These are phyloP conservation scores for Soucietia sequanensis DNA, from an alignment of 805 yeast genomes.

Conservation along the genomic window DNA sequence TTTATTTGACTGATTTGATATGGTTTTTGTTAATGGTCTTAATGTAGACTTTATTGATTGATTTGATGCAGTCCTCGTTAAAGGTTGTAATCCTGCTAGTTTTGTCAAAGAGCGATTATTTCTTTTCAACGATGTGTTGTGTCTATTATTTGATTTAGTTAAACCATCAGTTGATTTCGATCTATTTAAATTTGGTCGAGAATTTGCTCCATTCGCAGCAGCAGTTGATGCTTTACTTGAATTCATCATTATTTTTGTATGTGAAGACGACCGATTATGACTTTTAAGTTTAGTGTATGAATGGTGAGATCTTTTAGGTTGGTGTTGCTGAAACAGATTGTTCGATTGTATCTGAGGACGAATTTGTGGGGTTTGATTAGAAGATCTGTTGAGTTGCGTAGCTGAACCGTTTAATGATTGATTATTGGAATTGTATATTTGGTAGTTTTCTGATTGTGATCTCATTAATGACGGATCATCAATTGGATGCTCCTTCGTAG, in stretches of 20 bases:
- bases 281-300: conserved; percentile 8
- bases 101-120: conserved; percentile 39
- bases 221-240: conserved; percentile 6
- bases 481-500: too few relatives aligned
- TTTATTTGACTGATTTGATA: conserved; percentile 18
- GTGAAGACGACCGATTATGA: conserved; percentile 27
- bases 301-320: neutral
- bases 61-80: conserved; percentile 32
- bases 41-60: conserved; percentile 24
- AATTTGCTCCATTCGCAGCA: conserved; percentile 1
- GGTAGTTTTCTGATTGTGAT: too few relatives aligned
- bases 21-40: conserved; percentile 8
- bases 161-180: conserved; percentile 44
- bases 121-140: conserved; percentile 24
- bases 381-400: neutral
- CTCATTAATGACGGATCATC: too few relatives aligned
- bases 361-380: neutral
- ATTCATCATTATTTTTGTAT: conserved; percentile 19
- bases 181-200: conserved; percentile 33
- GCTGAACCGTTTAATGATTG: neutral
- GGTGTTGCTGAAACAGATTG: too few relatives aligned
- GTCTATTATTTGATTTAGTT: conserved; percentile 17
- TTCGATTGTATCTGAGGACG: too few relatives aligned
- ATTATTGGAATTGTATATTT: neutral
- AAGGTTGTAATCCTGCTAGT: conserved; percentile 30